Evolutionary conservation across 305 asterid genomes (phyloP).

Genomic region (Petunia hybrid): DNA sequence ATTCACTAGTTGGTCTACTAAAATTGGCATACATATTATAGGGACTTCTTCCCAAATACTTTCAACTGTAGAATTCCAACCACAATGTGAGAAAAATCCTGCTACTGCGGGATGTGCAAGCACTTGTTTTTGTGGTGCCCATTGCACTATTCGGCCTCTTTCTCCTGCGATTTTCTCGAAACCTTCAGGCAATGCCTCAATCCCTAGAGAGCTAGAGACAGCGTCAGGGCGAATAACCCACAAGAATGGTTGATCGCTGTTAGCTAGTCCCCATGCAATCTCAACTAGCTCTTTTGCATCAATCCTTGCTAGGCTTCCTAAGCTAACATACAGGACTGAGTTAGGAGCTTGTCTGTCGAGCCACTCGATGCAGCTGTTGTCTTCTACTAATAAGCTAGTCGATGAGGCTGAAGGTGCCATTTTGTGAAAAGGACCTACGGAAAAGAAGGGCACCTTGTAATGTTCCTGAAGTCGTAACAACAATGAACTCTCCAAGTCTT

Average conservation of each 20-base stretch:
- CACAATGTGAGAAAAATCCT: slow-evolving; percentile 20
- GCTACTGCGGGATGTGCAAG: slow-evolving; percentile 9
- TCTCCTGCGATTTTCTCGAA: slow-evolving; percentile 3
- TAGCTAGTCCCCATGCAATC: slow-evolving; percentile 35
- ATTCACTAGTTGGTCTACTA: slow-evolving; percentile 13
- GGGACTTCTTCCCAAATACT: slow-evolving; percentile 22
- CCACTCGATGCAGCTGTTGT: slow-evolving; percentile 27
- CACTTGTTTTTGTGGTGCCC: slow-evolving; percentile 30
- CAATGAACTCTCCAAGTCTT: slow-evolving; percentile 19
- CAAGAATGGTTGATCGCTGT: slow-evolving; percentile 27
- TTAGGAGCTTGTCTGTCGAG: slow-evolving; percentile 19
- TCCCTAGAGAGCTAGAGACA: neutral
- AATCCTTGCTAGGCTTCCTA: slow-evolving; percentile 28
- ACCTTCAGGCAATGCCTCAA: slow-evolving; percentile 17
- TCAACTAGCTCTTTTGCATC: slow-evolving; percentile 21
- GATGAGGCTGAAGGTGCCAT: neutral
- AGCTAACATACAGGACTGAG: slow-evolving; percentile 30
- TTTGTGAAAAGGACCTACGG: slow-evolving; percentile 33
- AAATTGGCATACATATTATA: slow-evolving; percentile 12
- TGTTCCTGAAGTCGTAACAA: neutral
- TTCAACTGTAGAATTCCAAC: slow-evolving; percentile 34
- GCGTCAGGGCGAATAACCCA: slow-evolving; percentile 27
- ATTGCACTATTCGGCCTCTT: slow-evolving; percentile 34
- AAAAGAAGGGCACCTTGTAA: slow-evolving; percentile 25
- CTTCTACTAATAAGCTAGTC: slow-evolving; percentile 33